A percentile compares a stretch with the other conserved stretches of the same genome.
Evolutionary conservation across 257 asterid species (phyloP).

Genomic region (Fraxinus quadrangulata): DNA sequence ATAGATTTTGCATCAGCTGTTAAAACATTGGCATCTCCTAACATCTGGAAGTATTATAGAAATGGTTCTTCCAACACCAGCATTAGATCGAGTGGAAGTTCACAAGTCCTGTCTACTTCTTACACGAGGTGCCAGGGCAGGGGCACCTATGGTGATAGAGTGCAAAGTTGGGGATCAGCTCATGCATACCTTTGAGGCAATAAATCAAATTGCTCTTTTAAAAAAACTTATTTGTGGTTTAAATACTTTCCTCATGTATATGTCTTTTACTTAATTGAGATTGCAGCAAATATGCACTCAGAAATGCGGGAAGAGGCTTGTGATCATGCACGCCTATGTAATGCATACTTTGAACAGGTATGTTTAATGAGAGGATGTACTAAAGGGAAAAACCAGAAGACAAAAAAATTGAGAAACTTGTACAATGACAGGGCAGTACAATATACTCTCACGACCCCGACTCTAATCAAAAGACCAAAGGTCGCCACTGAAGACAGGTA

Average conservation of each 20-base stretch:
- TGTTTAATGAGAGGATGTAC: conserved; percentile 19
- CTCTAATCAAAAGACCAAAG: too few species aligned
- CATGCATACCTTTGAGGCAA: conserved; percentile 46
- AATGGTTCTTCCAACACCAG: conserved; percentile 50
- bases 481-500: too few species aligned
- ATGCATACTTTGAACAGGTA: conserved; percentile 96
- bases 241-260: conserved; percentile 27
- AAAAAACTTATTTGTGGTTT: conserved; percentile 24
- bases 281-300: conserved; percentile 86
- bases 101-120: conserved; percentile 59
- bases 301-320: conserved; percentile 94
- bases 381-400: conserved; percentile 15
- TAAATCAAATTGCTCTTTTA: conserved; percentile 20
- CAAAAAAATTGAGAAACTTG: neutral
- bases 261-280: conserved; percentile 50
- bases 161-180: conserved; percentile 62
- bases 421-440: too few species aligned
- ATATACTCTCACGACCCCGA: too few species aligned
- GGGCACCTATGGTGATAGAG: conserved; percentile 49
- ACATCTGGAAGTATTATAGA: conserved; percentile 63
- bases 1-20: conserved; percentile 77
- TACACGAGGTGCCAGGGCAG: conserved; percentile 55
- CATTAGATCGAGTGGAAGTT: conserved; percentile 81
- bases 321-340: conserved; percentile 90
- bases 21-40: conserved; percentile 63